Percentiles rank a stretch among this genome's conserved stretches.
These are phyloP conservation scores for Fusarium annulatum DNA, from an alignment of 2,329 filamentous ascomycete species.

Conservation along the genomic window DNA sequence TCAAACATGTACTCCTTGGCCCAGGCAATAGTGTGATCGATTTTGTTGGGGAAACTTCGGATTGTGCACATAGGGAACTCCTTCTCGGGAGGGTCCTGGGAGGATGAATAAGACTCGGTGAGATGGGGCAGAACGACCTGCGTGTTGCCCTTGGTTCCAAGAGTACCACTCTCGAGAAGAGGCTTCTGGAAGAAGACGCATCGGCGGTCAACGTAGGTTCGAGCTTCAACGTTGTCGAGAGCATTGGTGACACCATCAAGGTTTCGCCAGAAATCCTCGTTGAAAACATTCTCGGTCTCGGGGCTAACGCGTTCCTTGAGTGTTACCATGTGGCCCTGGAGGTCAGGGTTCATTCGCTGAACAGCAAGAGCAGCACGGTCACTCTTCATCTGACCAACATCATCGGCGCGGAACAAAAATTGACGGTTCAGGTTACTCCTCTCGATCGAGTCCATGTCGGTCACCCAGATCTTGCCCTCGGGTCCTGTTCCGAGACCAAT, in stretches of 20 bases:
- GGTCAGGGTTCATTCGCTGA: slow-evolving; percentile 93
- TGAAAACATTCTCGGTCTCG: slow-evolving; percentile 94
- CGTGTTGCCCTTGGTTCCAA: slow-evolving; percentile 99
- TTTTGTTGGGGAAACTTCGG: slow-evolving; percentile 96
- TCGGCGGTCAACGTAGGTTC: slow-evolving; percentile 94
- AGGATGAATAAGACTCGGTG: slow-evolving; percentile 95
- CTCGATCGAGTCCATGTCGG: slow-evolving; percentile 98
- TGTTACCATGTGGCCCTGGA: slow-evolving; percentile 85
- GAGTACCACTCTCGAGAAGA: slow-evolving; percentile 92
- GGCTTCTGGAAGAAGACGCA: slow-evolving; percentile 99
- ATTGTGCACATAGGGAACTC: slow-evolving; percentile 99
- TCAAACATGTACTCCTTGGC: slow-evolving; percentile 92
- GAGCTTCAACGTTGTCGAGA: slow-evolving; percentile 95
- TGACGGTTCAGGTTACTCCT: slow-evolving; percentile 98
- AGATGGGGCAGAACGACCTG: slow-evolving; percentile 92
- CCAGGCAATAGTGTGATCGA: slow-evolving; percentile 99
- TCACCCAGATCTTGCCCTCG: slow-evolving; percentile 88
- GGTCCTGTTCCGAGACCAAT: slow-evolving; percentile 92
- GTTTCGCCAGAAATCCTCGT: slow-evolving; percentile 88
- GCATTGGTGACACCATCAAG: slow-evolving; percentile 96
- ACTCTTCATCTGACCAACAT: slow-evolving; percentile 97
- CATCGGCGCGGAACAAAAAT: slow-evolving; percentile 92
- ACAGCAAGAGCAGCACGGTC: slow-evolving; percentile 92
- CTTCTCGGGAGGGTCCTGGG: slow-evolving; percentile 97
- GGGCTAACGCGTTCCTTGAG: slow-evolving; percentile 89